Percentiles rank a stretch among this genome's conserved stretches.
These are phyloP conservation scores for Hypoxylon sp. DNA, from an alignment of 2,329 filamentous ascomycete species.

Conservation along the genomic window DNA sequence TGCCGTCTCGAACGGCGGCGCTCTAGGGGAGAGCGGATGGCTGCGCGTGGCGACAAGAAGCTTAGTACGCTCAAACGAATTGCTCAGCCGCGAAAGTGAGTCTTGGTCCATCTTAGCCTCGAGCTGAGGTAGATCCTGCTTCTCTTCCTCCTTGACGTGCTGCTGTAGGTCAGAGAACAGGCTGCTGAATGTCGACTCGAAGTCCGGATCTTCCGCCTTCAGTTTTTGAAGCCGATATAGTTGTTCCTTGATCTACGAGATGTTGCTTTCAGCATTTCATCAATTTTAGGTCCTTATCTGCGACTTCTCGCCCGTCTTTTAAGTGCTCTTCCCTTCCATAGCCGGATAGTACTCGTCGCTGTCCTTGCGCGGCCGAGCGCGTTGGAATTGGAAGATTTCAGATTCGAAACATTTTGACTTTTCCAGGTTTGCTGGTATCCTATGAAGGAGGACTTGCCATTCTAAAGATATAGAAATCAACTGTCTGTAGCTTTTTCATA, in stretches of 20 bases:
- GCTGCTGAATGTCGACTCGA: slow-evolving; percentile 52
- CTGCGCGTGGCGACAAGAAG: slow-evolving; percentile 60
- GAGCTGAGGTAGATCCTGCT: slow-evolving; percentile 57
- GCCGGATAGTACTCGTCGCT: slow-evolving; percentile 51
- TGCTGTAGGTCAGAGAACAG: slow-evolving; percentile 54
- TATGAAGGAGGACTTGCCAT: no score
- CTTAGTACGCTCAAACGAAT: slow-evolving; percentile 61
- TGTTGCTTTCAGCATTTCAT: no score
- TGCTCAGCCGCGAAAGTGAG: slow-evolving; percentile 49
- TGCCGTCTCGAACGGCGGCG: slow-evolving; percentile 64
- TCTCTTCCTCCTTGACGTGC: slow-evolving; percentile 62
- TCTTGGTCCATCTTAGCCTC: slow-evolving; percentile 53
- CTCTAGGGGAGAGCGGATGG: slow-evolving; percentile 60
- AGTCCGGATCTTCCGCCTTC: slow-evolving; percentile 50
- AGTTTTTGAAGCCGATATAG: slow-evolving; percentile 60
- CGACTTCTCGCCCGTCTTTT: slow-evolving; percentile 53
- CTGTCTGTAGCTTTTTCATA: no score
- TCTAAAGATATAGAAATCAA: no score
- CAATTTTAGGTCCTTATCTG: no score
- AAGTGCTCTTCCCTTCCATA: slow-evolving; percentile 60
- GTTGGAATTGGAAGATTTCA: no score
- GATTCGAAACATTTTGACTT: slow-evolving; percentile 12
- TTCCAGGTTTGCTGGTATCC: no score
- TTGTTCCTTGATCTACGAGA: slow-evolving; percentile 62
- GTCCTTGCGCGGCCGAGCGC: slow-evolving; percentile 1